Percentiles rank a stretch among this genome's conserved stretches.
These are phyloP conservation scores for Ormosia emarginata DNA, from an alignment of 306 rosid species.

Conservation along the genomic window DNA sequence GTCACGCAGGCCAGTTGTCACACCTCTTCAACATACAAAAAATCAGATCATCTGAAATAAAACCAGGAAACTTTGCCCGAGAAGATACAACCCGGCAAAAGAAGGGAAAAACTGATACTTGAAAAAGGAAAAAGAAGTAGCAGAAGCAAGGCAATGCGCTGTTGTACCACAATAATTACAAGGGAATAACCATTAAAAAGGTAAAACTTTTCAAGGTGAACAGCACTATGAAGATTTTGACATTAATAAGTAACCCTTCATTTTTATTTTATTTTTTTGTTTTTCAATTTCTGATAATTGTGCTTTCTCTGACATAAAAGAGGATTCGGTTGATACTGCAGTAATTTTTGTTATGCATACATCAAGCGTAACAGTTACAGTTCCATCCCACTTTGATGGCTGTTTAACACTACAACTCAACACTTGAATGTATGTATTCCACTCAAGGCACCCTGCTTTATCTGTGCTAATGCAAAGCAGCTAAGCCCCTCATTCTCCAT, in stretches of 20 bases:
- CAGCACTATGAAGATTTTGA: constrained; percentile 23
- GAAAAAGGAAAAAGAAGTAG: background rate
- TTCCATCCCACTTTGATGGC: constrained; percentile 16
- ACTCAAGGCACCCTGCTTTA: constrained; percentile 24
- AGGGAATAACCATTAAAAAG: background rate
- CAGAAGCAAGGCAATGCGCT: background rate
- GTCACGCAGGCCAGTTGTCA: background rate
- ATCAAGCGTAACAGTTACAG: constrained; percentile 23
- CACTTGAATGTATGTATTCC: background rate
- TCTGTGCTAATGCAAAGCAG: constrained; percentile 26
- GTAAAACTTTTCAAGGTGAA: constrained; percentile 27
- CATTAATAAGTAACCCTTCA: constrained; percentile 12
- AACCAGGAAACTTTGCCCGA: background rate
- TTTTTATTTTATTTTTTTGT: background rate
- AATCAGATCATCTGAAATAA: background rate
- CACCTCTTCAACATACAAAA: background rate
- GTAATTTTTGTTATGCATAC: constrained; percentile 2
- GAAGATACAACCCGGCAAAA: background rate
- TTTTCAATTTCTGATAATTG: constrained; percentile 38
- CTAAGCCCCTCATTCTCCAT: constrained; percentile 22
- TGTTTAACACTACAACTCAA: background rate
- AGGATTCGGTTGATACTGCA: constrained; percentile 19
- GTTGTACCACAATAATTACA: background rate
- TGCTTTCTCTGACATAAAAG: constrained; percentile 41
- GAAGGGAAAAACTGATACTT: background rate